Conservation (phyloP, 2,329 filamentous ascomycete genomes). For the Colletotrichum coccodes region DNA sequence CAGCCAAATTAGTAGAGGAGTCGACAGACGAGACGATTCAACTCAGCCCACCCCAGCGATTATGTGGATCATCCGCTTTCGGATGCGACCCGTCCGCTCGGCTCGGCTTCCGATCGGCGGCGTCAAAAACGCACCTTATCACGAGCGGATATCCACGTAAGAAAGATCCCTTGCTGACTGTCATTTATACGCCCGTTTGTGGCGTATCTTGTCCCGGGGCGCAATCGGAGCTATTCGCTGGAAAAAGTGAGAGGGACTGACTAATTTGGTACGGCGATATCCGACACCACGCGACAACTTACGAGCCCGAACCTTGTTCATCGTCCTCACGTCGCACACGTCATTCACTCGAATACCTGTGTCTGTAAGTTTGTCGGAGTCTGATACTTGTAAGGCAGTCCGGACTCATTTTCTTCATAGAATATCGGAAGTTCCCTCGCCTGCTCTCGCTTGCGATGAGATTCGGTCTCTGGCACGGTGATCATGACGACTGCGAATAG, state of each 20-base stretch:
- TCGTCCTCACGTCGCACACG: neutral
- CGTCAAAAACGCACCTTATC: neutral
- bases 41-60: neutral
- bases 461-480: neutral
- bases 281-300: neutral
- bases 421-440: too few species aligned
- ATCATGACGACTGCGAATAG: constrained; percentile 9
- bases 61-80: neutral
- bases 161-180: neutral
- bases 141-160: neutral
- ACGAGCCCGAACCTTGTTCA: neutral
- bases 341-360: neutral
- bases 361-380: neutral
- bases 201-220: neutral
- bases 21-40: too few species aligned
- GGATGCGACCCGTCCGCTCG: constrained; percentile 7
- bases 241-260: neutral
- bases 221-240: neutral
- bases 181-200: neutral
- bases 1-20: too few species aligned
- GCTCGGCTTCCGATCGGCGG: constrained; percentile 8
- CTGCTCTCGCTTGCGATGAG: neutral
- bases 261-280: neutral
- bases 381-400: neutral
- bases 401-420: neutral